Evolutionary conservation across 345 rosid species (phyloP).

Genomic region (Populus ilicifolia): DNA sequence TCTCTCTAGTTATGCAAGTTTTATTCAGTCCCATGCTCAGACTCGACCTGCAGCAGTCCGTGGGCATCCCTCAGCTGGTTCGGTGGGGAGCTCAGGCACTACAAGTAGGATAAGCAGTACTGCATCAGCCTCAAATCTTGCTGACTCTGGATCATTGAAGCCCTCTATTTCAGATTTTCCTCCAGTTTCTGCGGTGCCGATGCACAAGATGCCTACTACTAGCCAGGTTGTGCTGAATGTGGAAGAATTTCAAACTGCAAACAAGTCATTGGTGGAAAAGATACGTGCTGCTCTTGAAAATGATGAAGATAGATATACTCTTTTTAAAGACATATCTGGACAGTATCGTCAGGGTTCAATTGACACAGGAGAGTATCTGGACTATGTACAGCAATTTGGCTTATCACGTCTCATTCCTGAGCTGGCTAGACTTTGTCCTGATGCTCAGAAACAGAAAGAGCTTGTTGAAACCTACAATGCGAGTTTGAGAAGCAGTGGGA

Average conservation of each 20-base stretch:
- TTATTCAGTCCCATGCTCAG: constrained; percentile 35
- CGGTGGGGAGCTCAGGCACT: constrained; percentile 34
- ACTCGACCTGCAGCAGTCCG: constrained; percentile 20
- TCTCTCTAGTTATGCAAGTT: constrained; percentile 39
- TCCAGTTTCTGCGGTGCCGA: constrained; percentile 58
- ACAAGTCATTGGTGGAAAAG: constrained; percentile 79
- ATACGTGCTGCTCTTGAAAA: constrained; percentile 59
- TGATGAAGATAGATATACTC: constrained; percentile 62
- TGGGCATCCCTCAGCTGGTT: constrained; percentile 26
- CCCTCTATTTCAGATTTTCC: constrained; percentile 62
- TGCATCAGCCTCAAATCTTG: constrained; percentile 68
- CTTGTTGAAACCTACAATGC: constrained; percentile 62
- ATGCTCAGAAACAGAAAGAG: constrained; percentile 75
- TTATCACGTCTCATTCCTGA: constrained; percentile 72
- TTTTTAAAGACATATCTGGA: constrained; percentile 69
- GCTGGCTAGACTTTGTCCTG: constrained; percentile 85
- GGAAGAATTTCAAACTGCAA: constrained; percentile 66
- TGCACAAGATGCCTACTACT: constrained; percentile 33
- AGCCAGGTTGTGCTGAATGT: constrained; percentile 30
- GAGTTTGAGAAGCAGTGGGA: constrained; percentile 31
- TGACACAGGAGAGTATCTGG: constrained; percentile 55
- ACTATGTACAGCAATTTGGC: constrained; percentile 59
- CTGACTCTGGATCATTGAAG: constrained; percentile 31
- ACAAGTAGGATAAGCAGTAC: constrained; percentile 51
- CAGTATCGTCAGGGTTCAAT: constrained; percentile 80